Evolutionary conservation across 23 red algal genomes (phyloP), one percentile per base, ranked within the genome.

Genomic region (Gracilariopsis chorda): DNA sequence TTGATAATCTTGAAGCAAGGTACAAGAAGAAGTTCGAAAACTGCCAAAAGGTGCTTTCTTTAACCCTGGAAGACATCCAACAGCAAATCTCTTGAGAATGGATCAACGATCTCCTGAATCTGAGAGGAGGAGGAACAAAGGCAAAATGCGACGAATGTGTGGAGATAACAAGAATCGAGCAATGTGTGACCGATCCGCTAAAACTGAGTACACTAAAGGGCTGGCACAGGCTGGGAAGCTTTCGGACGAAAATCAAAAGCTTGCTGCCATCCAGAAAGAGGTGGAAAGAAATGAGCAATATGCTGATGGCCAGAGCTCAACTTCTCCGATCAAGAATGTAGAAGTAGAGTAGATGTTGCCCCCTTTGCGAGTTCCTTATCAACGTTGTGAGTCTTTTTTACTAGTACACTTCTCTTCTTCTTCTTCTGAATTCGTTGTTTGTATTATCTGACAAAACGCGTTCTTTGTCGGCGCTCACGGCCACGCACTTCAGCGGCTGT

Each of bases 151-250:
- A 17, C 25, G 23, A 72, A 32, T 12, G 2, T 37, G 35, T 72
- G 65, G 65, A 12, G 65, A 72, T 32, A 33, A 37, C 35, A 20
- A 72, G 5, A 42, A 37, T 72, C 65, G 65, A 30, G 35, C 4
- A 32, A 72, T 72, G 65, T 72, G 65, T 72, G 65, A 72, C 4
- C 40, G 35, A 72, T 72, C 65, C 21, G 65, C 65, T 14, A 42
- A 11, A 33, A 37, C n/a, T 19, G 40, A 28, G 32, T 32, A 72
- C 40, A 72, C 5, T 37, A 72, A 19, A 19, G 65, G 35, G 35
- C 5, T 32, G 3, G 65, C 21, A 30, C 25, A 72, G 35, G 65
- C 23, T 28, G 65, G 23, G 17, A 72, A 72, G 65, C n/a, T 72
- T 72, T 37, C 40, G 21, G 40, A 72, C 65, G 17, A n/a, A 20